phyloP scores from a whole-genome alignment of 2,329 filamentous ascomycete genomes.

The Ophidiomyces ophidiicola region DNA sequence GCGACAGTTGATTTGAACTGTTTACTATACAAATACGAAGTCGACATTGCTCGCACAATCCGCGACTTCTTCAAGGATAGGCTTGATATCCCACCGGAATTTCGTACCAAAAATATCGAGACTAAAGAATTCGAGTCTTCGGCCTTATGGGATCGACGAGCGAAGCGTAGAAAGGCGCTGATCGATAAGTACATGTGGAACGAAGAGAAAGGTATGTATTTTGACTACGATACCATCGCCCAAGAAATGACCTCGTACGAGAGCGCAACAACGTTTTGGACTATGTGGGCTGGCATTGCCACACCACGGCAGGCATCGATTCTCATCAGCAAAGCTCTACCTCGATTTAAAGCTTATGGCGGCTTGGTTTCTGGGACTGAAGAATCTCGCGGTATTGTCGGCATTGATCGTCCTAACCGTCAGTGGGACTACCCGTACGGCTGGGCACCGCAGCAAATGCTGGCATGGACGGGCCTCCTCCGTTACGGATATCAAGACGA shows the following conservation, averaged over 20 bases:
- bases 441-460: conserved; percentile 97
- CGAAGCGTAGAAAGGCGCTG: conserved; percentile 66
- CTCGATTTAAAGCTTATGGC: conserved; percentile 75
- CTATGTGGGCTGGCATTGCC: conserved; percentile 86
- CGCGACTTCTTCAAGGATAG: conserved; percentile 72
- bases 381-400: conserved; percentile 68
- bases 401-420: conserved; percentile 74
- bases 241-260: conserved; percentile 75
- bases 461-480: conserved; percentile 86
- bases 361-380: conserved; percentile 83
- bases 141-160: conserved; percentile 78
- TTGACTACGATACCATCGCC: conserved; percentile 84
- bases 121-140: conserved; percentile 67
- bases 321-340: conserved; percentile 69
- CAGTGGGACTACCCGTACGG: conserved; percentile 99
- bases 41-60: conserved; percentile 79
- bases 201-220: conserved; percentile 85
- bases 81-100: conserved; percentile 70
- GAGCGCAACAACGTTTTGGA: conserved; percentile 89
- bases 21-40: conserved; percentile 91
- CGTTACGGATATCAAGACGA: conserved; percentile 88
- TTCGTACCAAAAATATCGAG: conserved; percentile 54
- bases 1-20: conserved; percentile 94
- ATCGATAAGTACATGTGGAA: conserved; percentile 96
- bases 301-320: conserved; percentile 74